Evolutionary conservation across 768 basidiomycete genomes (phyloP).

Genomic region (Imleria badia): DNA sequence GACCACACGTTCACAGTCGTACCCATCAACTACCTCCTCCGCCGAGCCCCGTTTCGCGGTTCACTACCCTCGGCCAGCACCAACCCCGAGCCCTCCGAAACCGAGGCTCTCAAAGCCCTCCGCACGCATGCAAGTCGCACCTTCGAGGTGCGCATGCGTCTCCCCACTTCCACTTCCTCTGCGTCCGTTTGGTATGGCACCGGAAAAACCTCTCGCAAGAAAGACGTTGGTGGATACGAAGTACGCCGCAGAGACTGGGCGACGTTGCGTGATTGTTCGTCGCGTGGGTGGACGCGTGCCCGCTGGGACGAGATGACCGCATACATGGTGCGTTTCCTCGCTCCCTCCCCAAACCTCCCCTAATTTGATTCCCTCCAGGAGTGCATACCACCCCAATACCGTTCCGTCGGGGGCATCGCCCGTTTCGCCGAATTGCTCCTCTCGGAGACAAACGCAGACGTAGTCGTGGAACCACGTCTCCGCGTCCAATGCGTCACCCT

Average conservation of each 20-base stretch:
- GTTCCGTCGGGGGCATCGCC: slow-evolving; percentile 49
- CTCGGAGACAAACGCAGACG: neutral
- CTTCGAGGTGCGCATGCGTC: slow-evolving; percentile 63
- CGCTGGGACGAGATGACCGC: slow-evolving; percentile 66
- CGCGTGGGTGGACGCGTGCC: slow-evolving; percentile 32
- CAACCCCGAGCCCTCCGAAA: slow-evolving; percentile 37
- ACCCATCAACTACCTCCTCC: slow-evolving; percentile 57
- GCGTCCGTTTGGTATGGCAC: slow-evolving; percentile 38
- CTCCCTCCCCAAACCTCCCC: no score
- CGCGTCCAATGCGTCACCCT: slow-evolving; percentile 55
- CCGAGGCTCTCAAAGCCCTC: slow-evolving; percentile 55
- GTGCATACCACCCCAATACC: slow-evolving; percentile 58
- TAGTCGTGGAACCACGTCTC: neutral
- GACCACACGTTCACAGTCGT: slow-evolving; percentile 42
- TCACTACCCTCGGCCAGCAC: neutral
- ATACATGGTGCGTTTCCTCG: slow-evolving; percentile 53
- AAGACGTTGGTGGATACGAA: slow-evolving; percentile 59
- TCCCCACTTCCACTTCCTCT: slow-evolving; percentile 30
- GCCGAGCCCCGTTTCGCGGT: slow-evolving; percentile 29
- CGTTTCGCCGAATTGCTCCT: slow-evolving; percentile 44
- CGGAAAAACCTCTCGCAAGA: slow-evolving; percentile 27
- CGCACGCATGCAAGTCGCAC: slow-evolving; percentile 45
- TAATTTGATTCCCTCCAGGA: no score
- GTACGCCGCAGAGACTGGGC: slow-evolving; percentile 54
- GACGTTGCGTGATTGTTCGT: slow-evolving; percentile 17